A percentile compares a stretch with the other conserved stretches of the same genome.
These are phyloP conservation scores for Paracoccidioides lutzii DNA, from an alignment of 2,329 filamentous ascomycete genomes.

Conservation along the genomic window DNA sequence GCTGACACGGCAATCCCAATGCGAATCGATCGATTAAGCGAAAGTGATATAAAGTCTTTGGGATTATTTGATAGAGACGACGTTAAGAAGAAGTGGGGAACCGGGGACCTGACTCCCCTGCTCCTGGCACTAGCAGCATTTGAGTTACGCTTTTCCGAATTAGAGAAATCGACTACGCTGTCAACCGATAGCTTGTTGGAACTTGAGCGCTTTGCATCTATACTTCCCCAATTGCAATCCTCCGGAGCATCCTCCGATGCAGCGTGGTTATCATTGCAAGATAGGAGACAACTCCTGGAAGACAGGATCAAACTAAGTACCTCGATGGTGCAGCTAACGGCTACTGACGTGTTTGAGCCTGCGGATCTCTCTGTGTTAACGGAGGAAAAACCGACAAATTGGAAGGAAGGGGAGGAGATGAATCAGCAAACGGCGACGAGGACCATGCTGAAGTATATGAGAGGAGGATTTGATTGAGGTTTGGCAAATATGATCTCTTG, in stretches of 20 bases:
- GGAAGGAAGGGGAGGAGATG: slow-evolving; percentile 1
- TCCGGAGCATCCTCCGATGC: neutral
- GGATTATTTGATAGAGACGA: neutral
- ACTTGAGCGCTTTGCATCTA: neutral
- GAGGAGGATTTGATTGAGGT: neutral
- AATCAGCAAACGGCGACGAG: neutral
- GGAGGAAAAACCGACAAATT: neutral
- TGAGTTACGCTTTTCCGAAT: neutral
- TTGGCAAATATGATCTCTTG: neutral
- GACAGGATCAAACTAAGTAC: neutral
- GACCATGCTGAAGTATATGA: neutral
- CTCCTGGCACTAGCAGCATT: neutral
- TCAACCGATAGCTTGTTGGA: neutral
- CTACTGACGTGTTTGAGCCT: neutral
- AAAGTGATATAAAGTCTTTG: neutral
- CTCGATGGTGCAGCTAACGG: neutral
- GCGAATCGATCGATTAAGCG: neutral
- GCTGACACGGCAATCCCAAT: neutral
- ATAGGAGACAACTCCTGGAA: neutral
- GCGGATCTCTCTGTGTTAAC: neutral
- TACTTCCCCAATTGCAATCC: neutral
- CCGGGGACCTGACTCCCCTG: neutral
- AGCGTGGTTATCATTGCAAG: neutral
- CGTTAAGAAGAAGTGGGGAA: neutral
- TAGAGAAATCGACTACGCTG: neutral